These are phyloP conservation scores for Kazachstania bromeliacearum DNA, from an alignment of 805 yeast genomes.

Conservation along the genomic window DNA sequence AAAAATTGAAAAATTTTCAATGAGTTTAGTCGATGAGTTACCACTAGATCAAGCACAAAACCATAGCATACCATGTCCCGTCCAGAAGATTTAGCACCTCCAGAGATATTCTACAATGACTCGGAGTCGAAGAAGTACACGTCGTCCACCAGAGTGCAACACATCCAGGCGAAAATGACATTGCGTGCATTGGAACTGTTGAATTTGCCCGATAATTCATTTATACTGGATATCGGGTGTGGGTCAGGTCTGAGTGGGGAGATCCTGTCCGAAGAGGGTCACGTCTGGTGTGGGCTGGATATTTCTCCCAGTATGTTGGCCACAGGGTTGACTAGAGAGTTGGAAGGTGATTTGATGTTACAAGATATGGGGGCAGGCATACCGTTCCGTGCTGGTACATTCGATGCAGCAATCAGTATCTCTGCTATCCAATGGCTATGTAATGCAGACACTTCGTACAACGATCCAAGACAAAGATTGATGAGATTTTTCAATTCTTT, in stretches of 20 bases:
- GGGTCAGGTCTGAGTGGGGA: constrained; percentile 97
- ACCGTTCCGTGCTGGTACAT: constrained; percentile 92
- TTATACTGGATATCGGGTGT: constrained; percentile 86
- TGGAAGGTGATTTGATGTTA: constrained; percentile 86
- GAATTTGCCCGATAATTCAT: constrained; percentile 58
- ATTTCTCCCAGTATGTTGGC: constrained; percentile 94
- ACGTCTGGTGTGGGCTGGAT: constrained; percentile 93
- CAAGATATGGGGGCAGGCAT: constrained; percentile 91
- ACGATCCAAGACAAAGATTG: constrained; percentile 77
- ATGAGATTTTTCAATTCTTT: constrained; percentile 78
- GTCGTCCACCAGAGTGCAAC: constrained; percentile 90
- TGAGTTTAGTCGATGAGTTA: constrained; percentile 4
- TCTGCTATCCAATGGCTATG: constrained; percentile 97
- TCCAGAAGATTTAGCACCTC: constrained; percentile 95
- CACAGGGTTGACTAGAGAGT: constrained; percentile 82
- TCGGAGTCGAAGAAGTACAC: constrained; percentile 86
- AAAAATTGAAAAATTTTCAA: constrained; percentile 1
- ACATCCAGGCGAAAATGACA: constrained; percentile 97
- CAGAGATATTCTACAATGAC: constrained; percentile 90
- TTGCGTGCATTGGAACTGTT: constrained; percentile 82
- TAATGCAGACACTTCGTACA: constrained; percentile 78
- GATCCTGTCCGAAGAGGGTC: constrained; percentile 87
- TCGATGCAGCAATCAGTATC: constrained; percentile 92
- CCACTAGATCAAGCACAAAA: neutral
- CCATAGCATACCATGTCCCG: constrained; percentile 77